Evolutionary conservation across 176 grass and related monocot species (phyloP), one percentile per base, ranked within the genome.

Genomic region (Aegilops umbellulata): DNA sequence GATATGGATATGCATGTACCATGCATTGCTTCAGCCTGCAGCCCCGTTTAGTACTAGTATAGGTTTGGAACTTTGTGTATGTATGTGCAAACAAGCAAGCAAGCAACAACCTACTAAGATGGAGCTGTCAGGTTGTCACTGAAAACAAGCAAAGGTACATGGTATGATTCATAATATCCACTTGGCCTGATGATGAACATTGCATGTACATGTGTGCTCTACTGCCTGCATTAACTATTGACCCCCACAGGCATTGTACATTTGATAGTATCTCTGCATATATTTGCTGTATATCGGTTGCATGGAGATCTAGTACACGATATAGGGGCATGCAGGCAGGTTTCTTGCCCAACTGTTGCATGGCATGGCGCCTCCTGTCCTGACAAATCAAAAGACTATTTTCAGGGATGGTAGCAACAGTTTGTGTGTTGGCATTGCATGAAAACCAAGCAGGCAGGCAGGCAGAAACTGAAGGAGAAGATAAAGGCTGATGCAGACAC

Each of bases 141-240:
- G 90, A 91, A 91, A 88, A 88, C 82, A 91, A 91, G 90, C 77
- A 91, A 82, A 88, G 78, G 77, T 29, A 2, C 2, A 36, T 44
- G 23, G 13, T 9, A 61, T 69, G 65, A 69, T 69, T 22, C 31
- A 35, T 69, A 32, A 69, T 30, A n/a, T 80, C 13, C 36, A 64
- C 22, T 72, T 79, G 87, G 74, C 4, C 82, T 8, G 49, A 46
- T 74, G 66, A 73, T 66, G 58, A 20, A 58, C 76, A 63, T 78
- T 57, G 58, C 65, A 55, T 27, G 22, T 53, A 15, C 46, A 5
- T 51, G 49, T 39, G 49, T 75, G 69, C 22, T 14, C 44, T 41
- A 0, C 6, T 13, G 5, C 27, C 13, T 60, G 46, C 61, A 84
- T 69, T 75, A 80, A 69, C 60, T 68, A 80, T 87, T 80, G 65